phyloP scores from a whole-genome alignment of 106 monocot species.

The Apostasia ramifera region DNA sequence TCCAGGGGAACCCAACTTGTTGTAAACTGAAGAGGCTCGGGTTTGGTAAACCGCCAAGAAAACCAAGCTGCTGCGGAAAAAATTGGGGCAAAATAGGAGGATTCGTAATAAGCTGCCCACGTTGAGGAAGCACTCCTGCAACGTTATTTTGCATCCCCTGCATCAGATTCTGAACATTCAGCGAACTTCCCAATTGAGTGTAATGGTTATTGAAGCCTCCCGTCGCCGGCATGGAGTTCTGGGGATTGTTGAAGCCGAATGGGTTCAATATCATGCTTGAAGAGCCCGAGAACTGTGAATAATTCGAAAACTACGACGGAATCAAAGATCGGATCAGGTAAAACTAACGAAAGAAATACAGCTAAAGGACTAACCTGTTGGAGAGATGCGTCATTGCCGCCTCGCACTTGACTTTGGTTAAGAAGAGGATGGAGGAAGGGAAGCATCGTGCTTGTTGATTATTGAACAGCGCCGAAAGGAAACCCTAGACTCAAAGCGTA shows the following conservation, averaged over 20 bases:
- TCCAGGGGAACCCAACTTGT: neutral
- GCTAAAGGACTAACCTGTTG: neutral
- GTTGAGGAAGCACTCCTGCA: neutral
- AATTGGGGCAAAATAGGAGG: slow-evolving; percentile 1
- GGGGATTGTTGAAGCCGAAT: slow-evolving; percentile 8
- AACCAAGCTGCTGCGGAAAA: neutral
- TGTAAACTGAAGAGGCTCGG: neutral
- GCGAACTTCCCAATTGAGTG: neutral
- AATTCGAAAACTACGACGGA: neutral
- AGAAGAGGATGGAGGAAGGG: slow-evolving; percentile 3
- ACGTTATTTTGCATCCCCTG: slow-evolving; percentile 7
- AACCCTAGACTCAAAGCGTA: too few species aligned
- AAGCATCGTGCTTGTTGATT: slow-evolving; percentile 3
- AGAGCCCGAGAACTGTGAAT: neutral
- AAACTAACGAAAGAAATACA: neutral
- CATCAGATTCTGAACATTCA: neutral
- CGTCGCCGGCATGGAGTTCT: neutral
- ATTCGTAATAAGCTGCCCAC: too few species aligned
- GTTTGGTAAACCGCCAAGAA: slow-evolving; percentile 2
- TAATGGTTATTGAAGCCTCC: slow-evolving; percentile 3
- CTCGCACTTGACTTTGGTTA: slow-evolving; percentile 3
- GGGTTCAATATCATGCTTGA: neutral
- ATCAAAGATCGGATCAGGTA: neutral
- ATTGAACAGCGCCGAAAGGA: too few species aligned
- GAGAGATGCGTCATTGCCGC: slow-evolving; percentile 5